A percentile compares a stretch with the other conserved stretches of the same genome.
phyloP scores from a whole-genome alignment of 257 asterid genomes.

The Solanum arcanum region DNA sequence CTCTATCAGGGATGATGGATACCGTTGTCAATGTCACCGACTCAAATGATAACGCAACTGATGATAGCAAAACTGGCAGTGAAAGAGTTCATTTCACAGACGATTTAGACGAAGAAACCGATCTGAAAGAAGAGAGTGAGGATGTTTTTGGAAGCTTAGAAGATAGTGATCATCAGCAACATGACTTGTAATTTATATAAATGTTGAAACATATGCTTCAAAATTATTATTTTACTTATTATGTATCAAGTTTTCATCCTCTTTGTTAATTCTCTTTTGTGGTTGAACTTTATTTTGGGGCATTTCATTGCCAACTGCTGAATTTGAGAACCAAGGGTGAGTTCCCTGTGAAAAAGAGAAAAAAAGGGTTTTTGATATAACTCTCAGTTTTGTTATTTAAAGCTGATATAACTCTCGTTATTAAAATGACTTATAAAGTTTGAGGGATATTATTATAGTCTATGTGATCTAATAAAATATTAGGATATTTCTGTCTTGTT shows the following conservation, averaged over 20 bases:
- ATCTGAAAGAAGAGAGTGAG: slow-evolving; percentile 12
- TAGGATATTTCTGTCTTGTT: too few relatives aligned
- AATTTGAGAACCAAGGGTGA: background rate
- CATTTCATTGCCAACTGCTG: background rate
- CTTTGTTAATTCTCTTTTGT: background rate
- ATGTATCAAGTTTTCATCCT: background rate
- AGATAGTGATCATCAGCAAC: slow-evolving; percentile 19
- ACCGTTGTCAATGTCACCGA: slow-evolving; percentile 32
- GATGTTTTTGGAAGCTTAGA: slow-evolving; percentile 20
- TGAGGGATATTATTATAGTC: too few relatives aligned
- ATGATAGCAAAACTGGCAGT: slow-evolving; percentile 9
- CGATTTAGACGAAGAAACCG: slow-evolving; percentile 16
- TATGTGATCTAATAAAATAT: too few relatives aligned
- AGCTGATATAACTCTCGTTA: too few relatives aligned
- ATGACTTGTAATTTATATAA: slow-evolving; percentile 5
- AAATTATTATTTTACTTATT: background rate
- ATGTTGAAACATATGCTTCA: background rate
- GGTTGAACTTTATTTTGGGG: background rate
- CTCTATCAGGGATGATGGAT: slow-evolving; percentile 94
- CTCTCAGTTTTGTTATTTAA: too few relatives aligned
- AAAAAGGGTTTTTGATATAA: too few relatives aligned
- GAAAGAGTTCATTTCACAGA: background rate
- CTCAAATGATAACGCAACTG: slow-evolving; percentile 7
- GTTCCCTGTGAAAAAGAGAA: background rate
- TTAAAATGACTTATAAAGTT: too few relatives aligned